phyloP scores from a whole-genome alignment of 805 yeast genomes.

The Nakazawaea anatomiae region DNA sequence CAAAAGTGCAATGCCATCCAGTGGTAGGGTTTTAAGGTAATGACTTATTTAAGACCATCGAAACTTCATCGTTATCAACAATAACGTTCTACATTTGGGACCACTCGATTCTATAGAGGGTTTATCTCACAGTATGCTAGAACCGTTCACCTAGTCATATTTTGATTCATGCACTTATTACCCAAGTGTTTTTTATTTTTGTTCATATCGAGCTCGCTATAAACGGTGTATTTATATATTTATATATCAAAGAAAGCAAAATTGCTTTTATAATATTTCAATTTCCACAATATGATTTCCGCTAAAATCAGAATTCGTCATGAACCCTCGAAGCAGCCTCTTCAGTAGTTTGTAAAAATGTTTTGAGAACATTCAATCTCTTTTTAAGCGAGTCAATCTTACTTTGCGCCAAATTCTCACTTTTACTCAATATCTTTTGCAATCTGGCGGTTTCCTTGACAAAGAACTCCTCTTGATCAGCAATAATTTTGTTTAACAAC shows the following conservation, averaged over 20 bases:
- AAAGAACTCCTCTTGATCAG: constrained; percentile 39
- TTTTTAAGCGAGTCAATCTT: constrained; percentile 45
- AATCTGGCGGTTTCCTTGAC: constrained; percentile 42
- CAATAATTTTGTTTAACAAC: constrained; percentile 35
- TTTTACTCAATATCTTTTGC: constrained; percentile 29
- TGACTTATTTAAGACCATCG: neutral
- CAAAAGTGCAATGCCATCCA: constrained; percentile 48
- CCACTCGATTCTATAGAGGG: too few relatives aligned
- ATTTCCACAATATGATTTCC: neutral
- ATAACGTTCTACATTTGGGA: too few relatives aligned
- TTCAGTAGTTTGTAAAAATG: constrained; percentile 16
- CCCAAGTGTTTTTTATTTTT: neutral
- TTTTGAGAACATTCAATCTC: constrained; percentile 44
- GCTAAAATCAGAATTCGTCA: constrained; percentile 19
- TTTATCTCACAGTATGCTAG: too few relatives aligned
- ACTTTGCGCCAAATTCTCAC: constrained; percentile 29
- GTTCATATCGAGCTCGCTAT: neutral
- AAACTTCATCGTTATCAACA: too few relatives aligned
- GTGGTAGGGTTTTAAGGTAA: constrained; percentile 32
- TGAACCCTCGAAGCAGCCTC: constrained; percentile 6
- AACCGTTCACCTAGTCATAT: too few relatives aligned
- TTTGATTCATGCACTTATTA: too few relatives aligned
- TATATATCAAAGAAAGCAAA: neutral
- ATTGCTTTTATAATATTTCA: too few relatives aligned
- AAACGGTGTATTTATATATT: neutral